phyloP scores from a whole-genome alignment of 1,284 basidiomycete genomes.

The Ustilago xerochloae region DNA sequence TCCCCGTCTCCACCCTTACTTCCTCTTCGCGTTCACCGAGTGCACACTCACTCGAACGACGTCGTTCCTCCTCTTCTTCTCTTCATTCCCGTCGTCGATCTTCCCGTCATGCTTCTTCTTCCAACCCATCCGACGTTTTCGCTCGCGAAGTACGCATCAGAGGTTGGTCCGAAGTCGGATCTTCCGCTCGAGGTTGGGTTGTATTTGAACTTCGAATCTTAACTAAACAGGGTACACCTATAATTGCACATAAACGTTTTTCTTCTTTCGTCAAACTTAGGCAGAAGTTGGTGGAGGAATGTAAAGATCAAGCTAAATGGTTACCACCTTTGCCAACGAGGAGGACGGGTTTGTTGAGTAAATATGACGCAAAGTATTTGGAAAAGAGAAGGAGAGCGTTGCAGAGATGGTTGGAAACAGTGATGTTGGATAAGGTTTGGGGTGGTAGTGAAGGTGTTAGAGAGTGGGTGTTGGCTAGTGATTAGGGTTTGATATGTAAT shows the following conservation, averaged over 20 bases:
- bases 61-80: conserved; percentile 10
- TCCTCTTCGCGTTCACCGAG: conserved; percentile 32
- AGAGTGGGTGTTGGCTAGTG: conserved; percentile 54
- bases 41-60: conserved; percentile 29
- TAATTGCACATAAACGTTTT: conserved; percentile 47
- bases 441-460: conserved; percentile 36
- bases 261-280: conserved; percentile 49
- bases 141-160: conserved; percentile 54
- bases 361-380: conserved; percentile 57
- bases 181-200: conserved; percentile 56
- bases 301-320: conserved; percentile 33
- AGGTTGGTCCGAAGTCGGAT: conserved; percentile 60
- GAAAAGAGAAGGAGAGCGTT: conserved; percentile 56
- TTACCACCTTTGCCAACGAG: conserved; percentile 53
- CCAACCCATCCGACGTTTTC: conserved; percentile 23
- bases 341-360: conserved; percentile 51
- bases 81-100: conserved; percentile 6
- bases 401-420: conserved; percentile 57
- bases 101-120: neutral
- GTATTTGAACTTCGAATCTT: conserved; percentile 56
- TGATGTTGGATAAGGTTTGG: conserved; percentile 57
- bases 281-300: conserved; percentile 21
- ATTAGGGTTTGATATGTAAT: too few relatives aligned
- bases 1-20: conserved; percentile 43
- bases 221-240: conserved; percentile 49